phyloP scores from a whole-genome alignment of 164 flowering plant species.

The Aristolochia californica region DNA sequence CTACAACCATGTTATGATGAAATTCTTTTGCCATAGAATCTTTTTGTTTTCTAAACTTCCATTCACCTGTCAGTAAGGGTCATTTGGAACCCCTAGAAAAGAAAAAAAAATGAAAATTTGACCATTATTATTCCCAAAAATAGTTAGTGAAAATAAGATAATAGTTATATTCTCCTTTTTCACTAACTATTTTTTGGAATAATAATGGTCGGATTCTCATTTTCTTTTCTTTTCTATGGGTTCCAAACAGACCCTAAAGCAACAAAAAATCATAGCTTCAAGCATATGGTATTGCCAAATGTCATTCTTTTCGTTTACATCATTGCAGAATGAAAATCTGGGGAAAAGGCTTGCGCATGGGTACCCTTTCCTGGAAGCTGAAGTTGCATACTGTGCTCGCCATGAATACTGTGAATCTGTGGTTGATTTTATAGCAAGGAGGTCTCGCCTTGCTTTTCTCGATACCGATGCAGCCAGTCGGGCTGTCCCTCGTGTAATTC shows the following conservation, averaged over 20 bases:
- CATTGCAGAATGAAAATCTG: constrained; percentile 61
- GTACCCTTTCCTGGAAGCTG: constrained; percentile 89
- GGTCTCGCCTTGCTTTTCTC: constrained; percentile 86
- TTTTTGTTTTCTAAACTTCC: neutral
- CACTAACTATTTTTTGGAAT: too few species aligned
- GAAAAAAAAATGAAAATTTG: too few species aligned
- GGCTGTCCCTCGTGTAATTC: constrained; percentile 72
- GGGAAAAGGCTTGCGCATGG: constrained; percentile 98
- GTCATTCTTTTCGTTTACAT: constrained; percentile 1
- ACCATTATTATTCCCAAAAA: too few species aligned
- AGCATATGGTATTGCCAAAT: neutral
- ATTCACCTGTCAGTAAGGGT: neutral
- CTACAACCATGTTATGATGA: too few species aligned
- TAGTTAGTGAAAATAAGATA: too few species aligned
- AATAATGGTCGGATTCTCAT: too few species aligned
- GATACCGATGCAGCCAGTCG: constrained; percentile 89
- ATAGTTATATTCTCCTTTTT: too few species aligned
- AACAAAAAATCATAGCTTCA: too few species aligned
- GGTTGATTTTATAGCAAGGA: constrained; percentile 87
- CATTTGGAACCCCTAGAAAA: too few species aligned
- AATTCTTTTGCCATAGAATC: neutral
- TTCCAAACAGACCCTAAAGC: too few species aligned
- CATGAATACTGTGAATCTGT: constrained; percentile 95
- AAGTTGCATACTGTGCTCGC: constrained; percentile 94
- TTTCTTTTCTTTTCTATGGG: too few species aligned